These are phyloP conservation scores for Canariomyces notabilis DNA, from an alignment of 2,329 filamentous ascomycete genomes.

Conservation along the genomic window DNA sequence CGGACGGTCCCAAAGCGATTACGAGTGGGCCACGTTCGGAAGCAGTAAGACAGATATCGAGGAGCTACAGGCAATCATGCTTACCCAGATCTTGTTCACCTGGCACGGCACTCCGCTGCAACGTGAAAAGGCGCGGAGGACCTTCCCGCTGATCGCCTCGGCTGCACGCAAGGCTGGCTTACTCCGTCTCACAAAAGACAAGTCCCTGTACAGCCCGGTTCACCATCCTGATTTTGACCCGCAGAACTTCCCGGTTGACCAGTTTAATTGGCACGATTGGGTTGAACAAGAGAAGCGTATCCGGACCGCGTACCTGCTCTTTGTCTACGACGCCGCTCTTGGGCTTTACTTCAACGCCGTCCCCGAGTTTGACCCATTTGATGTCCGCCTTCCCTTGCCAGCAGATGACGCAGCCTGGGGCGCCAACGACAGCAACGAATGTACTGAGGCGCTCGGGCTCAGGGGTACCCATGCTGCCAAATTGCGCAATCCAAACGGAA, in stretches of 20 bases:
- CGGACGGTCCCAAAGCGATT: constrained; percentile 34
- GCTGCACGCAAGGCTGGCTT: constrained; percentile 55
- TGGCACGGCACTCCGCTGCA: constrained; percentile 68
- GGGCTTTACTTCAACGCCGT: constrained; percentile 67
- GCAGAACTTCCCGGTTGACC: constrained; percentile 41
- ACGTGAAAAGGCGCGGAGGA: constrained; percentile 56
- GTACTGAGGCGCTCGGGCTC: constrained; percentile 61
- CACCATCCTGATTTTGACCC: constrained; percentile 52
- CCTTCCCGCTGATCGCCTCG: constrained; percentile 52
- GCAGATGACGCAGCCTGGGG: constrained; percentile 72
- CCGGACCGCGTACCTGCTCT: constrained; percentile 60
- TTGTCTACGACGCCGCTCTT: constrained; percentile 59
- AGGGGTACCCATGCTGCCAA: constrained; percentile 51
- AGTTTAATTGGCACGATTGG: constrained; percentile 64
- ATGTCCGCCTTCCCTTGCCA: constrained; percentile 63
- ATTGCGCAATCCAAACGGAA: constrained; percentile 57
- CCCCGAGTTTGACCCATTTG: constrained; percentile 58
- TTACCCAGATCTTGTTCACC: constrained; percentile 57
- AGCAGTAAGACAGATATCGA: constrained; percentile 47
- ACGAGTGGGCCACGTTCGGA: constrained; percentile 34
- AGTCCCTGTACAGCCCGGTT: constrained; percentile 51
- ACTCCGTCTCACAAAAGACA: constrained; percentile 46
- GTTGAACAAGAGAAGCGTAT: constrained; percentile 66
- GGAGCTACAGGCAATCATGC: constrained; percentile 61
- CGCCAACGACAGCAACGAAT: constrained; percentile 53